Evolutionary conservation across 345 rosid species (phyloP).

Genomic region (Arabis alpina): DNA sequence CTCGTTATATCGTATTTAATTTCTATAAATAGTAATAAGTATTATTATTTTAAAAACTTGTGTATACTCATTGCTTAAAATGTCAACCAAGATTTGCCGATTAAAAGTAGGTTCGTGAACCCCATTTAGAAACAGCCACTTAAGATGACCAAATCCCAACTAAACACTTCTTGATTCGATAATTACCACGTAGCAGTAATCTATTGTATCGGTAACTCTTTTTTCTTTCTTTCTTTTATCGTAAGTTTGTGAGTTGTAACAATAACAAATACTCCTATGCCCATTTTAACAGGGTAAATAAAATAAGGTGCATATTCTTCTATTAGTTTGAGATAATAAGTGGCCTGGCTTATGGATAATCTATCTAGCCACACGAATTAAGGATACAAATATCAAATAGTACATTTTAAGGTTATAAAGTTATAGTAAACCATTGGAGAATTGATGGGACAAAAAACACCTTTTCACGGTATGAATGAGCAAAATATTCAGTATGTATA

Average conservation of each 20-base stretch:
- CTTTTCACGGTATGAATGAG: slow-evolving; percentile 13
- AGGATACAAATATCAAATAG: not conserved
- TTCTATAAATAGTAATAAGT: not conserved
- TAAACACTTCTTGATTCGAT: slow-evolving; percentile 28
- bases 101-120: slow-evolving; percentile 33
- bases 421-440: not conserved
- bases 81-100: slow-evolving; percentile 38
- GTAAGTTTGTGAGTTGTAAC: not conserved
- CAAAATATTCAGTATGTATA: slow-evolving; percentile 1
- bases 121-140: slow-evolving; percentile 36
- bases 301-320: not conserved
- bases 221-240: not conserved
- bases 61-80: slow-evolving; percentile 19
- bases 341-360: slow-evolving; percentile 15
- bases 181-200: not conserved
- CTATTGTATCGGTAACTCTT: not conserved
- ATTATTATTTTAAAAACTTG: not conserved
- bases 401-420: slow-evolving; percentile 3
- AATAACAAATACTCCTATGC: not conserved
- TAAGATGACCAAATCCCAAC: slow-evolving; percentile 28
- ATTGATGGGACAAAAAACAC: slow-evolving; percentile 4
- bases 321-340: slow-evolving; percentile 9
- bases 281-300: not conserved
- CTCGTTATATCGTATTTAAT: not conserved
- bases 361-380: not conserved